Evolutionary conservation across 768 basidiomycete species (phyloP), one percentile per base, ranked within the genome.

Genomic region (Coprinopsis strossmayeri): DNA sequence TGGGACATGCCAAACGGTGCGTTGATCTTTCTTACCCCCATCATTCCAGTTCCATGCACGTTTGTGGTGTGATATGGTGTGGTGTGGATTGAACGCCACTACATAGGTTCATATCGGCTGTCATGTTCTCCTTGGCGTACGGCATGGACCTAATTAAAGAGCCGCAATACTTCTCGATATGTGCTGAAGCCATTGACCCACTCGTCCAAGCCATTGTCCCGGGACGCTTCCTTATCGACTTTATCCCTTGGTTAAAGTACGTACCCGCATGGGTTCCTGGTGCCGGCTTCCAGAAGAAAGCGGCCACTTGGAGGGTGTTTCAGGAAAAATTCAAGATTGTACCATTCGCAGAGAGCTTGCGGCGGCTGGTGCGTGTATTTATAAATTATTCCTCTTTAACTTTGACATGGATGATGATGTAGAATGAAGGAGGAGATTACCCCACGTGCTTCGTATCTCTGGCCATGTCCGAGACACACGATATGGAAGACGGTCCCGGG

Each of bases 261-360:
- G 51, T 81, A 2, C 81, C 81, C 0, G 51, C 57, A 32, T 82
- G 78, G 79, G 59, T 76, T 25, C 81, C 81, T 2, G 81, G 80
- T 9, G 72, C 76, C 0, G 66, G 66, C 0, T 83, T 81, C 68
- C 69, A 74, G 57, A 64, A 64, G 12, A 69, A 76, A 39, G 78
- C 78, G 0, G 56, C 30, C 3, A 49, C 51, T 2, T 81, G 78
- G 79, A 61, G 60, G 12, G 58, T 56, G 39, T 54, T 60, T 7
- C 59, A 65, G 12, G 39, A 59, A 12, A 56, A 62, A 10, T 67
- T 70, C 62, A 53, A 62, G 26, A 60, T 68, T 10, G 55, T 59
- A 15, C 72, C 72, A 0, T 73, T 59, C 34, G 34, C 13, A 2
- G 52, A 50, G n/a, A 52, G 54, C 12, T 46, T 59, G 28, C 57